These are phyloP conservation scores for Lepidium sativum DNA, from an alignment of 345 rosid genomes.

Conservation along the genomic window DNA sequence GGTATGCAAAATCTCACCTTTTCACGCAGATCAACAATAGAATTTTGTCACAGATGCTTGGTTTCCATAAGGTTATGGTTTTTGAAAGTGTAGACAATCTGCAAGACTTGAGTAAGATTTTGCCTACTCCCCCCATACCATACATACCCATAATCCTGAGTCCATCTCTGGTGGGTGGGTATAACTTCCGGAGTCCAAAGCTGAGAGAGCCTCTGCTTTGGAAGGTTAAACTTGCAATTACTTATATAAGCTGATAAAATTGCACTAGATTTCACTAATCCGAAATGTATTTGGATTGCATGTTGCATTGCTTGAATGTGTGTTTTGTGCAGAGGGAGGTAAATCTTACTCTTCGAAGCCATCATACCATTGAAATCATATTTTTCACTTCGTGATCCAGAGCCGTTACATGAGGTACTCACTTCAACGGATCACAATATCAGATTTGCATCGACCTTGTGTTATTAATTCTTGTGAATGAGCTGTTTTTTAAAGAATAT, in stretches of 20 bases:
- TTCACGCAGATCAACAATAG: constrained; percentile 1
- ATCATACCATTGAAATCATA: not conserved
- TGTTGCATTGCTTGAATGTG: not conserved
- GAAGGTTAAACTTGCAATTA: not conserved
- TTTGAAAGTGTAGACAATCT: not conserved
- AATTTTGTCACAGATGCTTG: not conserved
- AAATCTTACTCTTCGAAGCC: not conserved
- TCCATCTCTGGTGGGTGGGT: constrained; percentile 7
- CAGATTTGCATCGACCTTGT: not conserved
- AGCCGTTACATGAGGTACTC: not conserved
- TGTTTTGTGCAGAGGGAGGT: not conserved
- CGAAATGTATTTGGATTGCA: not conserved
- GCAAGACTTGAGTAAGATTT: not conserved
- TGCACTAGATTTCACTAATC: not conserved
- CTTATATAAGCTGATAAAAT: not conserved
- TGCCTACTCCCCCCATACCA: constrained; percentile 19
- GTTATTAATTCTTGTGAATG: not conserved
- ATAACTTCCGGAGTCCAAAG: not conserved
- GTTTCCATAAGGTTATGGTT: not conserved
- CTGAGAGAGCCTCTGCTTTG: not conserved
- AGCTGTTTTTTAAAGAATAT: not conserved
- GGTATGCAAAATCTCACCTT: constrained; percentile 23
- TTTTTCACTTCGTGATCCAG: not conserved
- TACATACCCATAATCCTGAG: not conserved
- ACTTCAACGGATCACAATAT: not conserved